phyloP scores from a whole-genome alignment of 192 early-diverging fungal genomes.

The Helicostylum pulchrum region DNA sequence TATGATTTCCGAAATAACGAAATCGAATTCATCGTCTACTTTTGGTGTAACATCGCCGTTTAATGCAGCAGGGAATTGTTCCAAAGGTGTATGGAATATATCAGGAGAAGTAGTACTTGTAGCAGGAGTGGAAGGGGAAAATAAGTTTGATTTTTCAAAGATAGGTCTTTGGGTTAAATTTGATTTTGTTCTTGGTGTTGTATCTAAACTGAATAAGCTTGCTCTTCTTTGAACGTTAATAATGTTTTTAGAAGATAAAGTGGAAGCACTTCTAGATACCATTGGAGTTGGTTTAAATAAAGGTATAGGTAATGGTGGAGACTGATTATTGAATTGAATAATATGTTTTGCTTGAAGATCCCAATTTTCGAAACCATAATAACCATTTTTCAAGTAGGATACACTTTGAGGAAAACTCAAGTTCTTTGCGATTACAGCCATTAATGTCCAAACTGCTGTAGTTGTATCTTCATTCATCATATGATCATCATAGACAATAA shows the following conservation, averaged over 20 bases:
- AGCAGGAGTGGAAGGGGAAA: no score
- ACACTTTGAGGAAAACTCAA: conserved; percentile 7
- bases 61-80: no score
- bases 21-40: conserved; percentile 33
- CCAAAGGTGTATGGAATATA: no score
- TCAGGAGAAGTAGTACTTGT: no score
- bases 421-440: conserved; percentile 9
- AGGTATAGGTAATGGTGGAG: conserved; percentile 9
- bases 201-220: conserved; percentile 39
- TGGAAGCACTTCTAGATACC: conserved; percentile 13
- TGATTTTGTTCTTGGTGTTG: background rate
- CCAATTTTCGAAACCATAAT: conserved; percentile 36
- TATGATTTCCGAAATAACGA: conserved; percentile 54
- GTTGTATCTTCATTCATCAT: background rate
- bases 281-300: background rate
- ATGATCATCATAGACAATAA: conserved; percentile 16
- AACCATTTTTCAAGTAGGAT: conserved; percentile 45
- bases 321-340: conserved; percentile 8
- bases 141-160: no score
- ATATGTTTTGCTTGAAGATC: conserved; percentile 9
- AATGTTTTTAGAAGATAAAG: conserved; percentile 3
- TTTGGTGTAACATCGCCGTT: conserved; percentile 14
- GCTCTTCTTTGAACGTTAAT: conserved; percentile 21
- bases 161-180: no score
- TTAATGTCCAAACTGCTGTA: conserved; percentile 2